Conservation (phyloP, 2,329 filamentous ascomycete genomes). For the Teratosphaeria gauchensis region DNA sequence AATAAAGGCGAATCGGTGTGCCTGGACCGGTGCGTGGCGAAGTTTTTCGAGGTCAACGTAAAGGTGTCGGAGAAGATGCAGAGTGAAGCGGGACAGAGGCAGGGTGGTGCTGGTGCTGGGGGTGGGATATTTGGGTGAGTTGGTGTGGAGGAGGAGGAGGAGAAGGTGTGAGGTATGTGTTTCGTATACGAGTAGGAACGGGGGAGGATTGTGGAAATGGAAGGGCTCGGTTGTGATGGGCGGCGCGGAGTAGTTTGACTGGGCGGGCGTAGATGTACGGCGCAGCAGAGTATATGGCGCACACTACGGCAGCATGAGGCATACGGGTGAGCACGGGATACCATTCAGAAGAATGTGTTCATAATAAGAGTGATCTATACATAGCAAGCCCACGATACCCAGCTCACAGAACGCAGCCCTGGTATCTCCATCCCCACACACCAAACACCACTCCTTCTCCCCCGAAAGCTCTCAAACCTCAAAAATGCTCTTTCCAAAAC, state of each 20-base stretch:
- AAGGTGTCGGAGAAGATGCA: constrained; percentile 98
- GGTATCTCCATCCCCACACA: neutral
- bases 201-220: neutral
- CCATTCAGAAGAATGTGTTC: neutral
- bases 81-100: constrained; percentile 63
- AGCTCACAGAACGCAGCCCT: neutral
- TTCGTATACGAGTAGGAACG: no score
- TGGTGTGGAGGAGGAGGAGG: neutral
- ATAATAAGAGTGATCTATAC: neutral
- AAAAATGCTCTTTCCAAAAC: constrained; percentile 95
- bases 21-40: constrained; percentile 90
- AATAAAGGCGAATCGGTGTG: constrained; percentile 99
- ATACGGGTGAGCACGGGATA: neutral
- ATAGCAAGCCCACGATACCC: constrained; percentile 4
- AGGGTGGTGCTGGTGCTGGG: constrained; percentile 41
- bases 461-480: constrained; percentile 8
- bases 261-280: neutral
- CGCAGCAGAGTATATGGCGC: neutral
- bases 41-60: constrained; percentile 98
- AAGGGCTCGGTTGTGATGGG: neutral
- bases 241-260: neutral
- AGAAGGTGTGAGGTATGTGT: neutral
- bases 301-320: neutral
- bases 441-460: neutral
- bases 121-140: constrained; percentile 29